phyloP scores from a whole-genome alignment of 2,329 filamentous ascomycete genomes.

The Reticulascus tulasneorum region DNA sequence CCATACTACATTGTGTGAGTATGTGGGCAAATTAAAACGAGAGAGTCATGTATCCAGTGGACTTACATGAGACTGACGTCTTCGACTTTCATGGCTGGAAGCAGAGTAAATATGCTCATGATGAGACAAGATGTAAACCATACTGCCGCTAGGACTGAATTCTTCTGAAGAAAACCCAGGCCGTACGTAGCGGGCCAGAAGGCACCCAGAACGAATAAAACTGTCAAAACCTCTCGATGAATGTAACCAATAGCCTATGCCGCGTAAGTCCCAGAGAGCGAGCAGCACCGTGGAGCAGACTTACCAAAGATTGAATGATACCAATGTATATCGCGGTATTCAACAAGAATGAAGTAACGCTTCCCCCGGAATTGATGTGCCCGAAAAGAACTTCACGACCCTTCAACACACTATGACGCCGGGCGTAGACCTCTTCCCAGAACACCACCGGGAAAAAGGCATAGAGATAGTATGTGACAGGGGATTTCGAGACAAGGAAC shows the following conservation, averaged over 20 bases:
- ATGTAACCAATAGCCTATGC: constrained; percentile 87
- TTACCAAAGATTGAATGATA: constrained; percentile 73
- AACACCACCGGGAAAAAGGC: constrained; percentile 89
- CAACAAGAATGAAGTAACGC: constrained; percentile 55
- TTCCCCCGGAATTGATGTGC: constrained; percentile 58
- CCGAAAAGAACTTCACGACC: constrained; percentile 67
- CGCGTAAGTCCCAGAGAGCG: constrained; percentile 12
- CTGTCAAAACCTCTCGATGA: constrained; percentile 79
- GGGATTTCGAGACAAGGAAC: constrained; percentile 75
- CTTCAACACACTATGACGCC: constrained; percentile 63
- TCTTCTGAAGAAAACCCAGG: constrained; percentile 62
- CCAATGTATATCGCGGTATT: constrained; percentile 66
- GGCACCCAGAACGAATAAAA: constrained; percentile 70
- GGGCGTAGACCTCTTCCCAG: constrained; percentile 92
- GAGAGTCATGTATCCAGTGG: background rate
- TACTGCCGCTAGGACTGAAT: constrained; percentile 58
- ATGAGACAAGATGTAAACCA: constrained; percentile 75
- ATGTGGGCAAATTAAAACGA: constrained; percentile 14
- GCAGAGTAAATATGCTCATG: constrained; percentile 88
- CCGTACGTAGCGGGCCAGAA: constrained; percentile 79
- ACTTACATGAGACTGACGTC: constrained; percentile 69
- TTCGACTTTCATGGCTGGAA: constrained; percentile 84
- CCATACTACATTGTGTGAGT: constrained; percentile 54
- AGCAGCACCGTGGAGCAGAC: constrained; percentile 18
- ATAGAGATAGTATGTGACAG: constrained; percentile 83